phyloP scores from a whole-genome alignment of 345 rosid species.

The Pugionium dolabratum region DNA sequence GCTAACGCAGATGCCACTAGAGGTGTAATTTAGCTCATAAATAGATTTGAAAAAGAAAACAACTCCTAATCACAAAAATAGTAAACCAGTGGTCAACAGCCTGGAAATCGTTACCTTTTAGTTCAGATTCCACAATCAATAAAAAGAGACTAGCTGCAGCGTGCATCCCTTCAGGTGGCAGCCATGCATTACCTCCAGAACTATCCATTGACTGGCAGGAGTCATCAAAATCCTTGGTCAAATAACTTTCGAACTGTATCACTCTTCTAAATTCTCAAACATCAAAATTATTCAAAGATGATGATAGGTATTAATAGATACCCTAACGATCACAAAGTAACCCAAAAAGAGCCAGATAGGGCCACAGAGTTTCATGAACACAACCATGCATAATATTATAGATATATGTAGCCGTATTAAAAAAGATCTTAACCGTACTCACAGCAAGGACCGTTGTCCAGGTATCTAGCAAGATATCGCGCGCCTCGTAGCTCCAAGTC shows the following conservation, averaged over 20 bases:
- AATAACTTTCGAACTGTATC: slow-evolving; percentile 23
- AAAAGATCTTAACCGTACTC: slow-evolving; percentile 36
- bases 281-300: slow-evolving; percentile 25
- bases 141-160: slow-evolving; percentile 83
- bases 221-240: slow-evolving; percentile 37
- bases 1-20: slow-evolving; percentile 72
- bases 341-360: slow-evolving; percentile 24
- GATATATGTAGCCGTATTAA: slow-evolving; percentile 19
- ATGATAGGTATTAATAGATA: slow-evolving; percentile 10
- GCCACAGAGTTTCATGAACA: slow-evolving; percentile 32
- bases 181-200: slow-evolving; percentile 53
- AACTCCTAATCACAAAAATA: slow-evolving; percentile 25
- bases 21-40: slow-evolving; percentile 31
- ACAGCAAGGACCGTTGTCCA: slow-evolving; percentile 90
- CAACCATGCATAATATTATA: slow-evolving; percentile 21
- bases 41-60: slow-evolving; percentile 18
- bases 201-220: slow-evolving; percentile 64
- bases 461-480: slow-evolving; percentile 92
- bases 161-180: slow-evolving; percentile 84
- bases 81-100: slow-evolving; percentile 17
- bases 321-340: slow-evolving; percentile 11
- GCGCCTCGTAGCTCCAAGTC: slow-evolving; percentile 97
- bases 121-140: slow-evolving; percentile 77
- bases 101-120: slow-evolving; percentile 57
- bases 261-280: slow-evolving; percentile 23